phyloP scores from a whole-genome alignment of 2,329 filamentous ascomycete species.

The Fusarium setosum region DNA sequence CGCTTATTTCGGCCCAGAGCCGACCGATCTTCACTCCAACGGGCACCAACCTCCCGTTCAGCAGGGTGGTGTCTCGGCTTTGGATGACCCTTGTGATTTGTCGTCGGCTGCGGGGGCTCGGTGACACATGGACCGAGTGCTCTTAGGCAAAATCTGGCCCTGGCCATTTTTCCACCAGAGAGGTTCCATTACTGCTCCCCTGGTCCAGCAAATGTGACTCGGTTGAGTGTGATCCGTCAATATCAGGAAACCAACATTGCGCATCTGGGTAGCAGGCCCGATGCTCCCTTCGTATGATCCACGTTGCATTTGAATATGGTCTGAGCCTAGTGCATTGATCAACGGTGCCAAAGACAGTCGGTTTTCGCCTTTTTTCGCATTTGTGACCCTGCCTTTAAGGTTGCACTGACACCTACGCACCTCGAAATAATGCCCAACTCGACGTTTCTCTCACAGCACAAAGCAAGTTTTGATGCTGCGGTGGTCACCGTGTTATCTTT shows the following conservation, averaged over 20 bases:
- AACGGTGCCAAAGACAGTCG: no score
- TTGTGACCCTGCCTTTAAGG: no score
- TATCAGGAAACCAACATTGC: neutral
- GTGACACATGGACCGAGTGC: neutral
- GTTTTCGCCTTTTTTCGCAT: no score
- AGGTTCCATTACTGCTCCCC: neutral
- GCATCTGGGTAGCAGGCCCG: neutral
- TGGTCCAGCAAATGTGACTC: neutral
- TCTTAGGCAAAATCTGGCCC: neutral
- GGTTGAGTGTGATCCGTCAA: neutral
- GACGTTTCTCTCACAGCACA: no score
- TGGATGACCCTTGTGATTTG: neutral
- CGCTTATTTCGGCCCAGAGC: conserved; percentile 6
- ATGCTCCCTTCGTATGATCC: neutral
- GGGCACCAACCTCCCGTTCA: neutral
- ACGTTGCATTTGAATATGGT: neutral
- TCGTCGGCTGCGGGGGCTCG: neutral
- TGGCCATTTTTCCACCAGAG: neutral
- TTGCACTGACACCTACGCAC: no score
- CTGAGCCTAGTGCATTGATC: no score
- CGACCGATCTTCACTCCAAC: neutral
- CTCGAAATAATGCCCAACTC: no score
- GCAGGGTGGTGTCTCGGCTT: neutral
- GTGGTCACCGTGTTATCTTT: no score
- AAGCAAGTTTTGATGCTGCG: no score